These are phyloP conservation scores for Asterochloris sp. DNA, from an alignment of 139 green algal species.

Conservation along the genomic window DNA sequence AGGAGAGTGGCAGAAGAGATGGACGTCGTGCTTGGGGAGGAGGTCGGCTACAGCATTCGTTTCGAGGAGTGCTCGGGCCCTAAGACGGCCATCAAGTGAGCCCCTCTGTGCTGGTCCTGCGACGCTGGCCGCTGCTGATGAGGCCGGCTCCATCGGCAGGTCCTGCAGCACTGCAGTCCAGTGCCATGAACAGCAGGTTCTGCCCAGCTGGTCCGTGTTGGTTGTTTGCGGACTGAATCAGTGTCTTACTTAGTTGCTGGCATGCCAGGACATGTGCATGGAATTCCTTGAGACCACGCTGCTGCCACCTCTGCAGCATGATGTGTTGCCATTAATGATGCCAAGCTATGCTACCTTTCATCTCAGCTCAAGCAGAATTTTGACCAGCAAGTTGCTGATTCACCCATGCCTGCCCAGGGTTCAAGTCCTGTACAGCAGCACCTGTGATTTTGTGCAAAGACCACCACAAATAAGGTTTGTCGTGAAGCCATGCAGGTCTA, in stretches of 20 bases:
- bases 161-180: background rate
- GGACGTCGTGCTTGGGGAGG: constrained; percentile 68
- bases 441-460: background rate
- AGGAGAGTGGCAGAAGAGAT: constrained; percentile 88
- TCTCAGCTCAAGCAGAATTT: no score
- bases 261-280: no score
- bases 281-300: no score
- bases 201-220: background rate
- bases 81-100: constrained; percentile 76
- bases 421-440: background rate
- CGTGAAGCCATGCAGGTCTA: background rate
- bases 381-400: no score
- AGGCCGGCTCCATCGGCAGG: background rate
- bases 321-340: background rate
- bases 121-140: background rate
- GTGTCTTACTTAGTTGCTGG: no score
- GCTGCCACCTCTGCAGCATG: background rate
- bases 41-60: constrained; percentile 89
- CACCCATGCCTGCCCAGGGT: background rate
- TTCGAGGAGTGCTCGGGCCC: constrained; percentile 79
- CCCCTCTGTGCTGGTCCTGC: background rate
- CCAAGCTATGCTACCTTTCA: no score
- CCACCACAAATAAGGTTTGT: background rate
- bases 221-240: no score
- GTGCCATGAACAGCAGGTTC: no score